Percentiles rank a stretch among this genome's conserved stretches.
Conservation (phyloP, 2,329 filamentous ascomycete genomes). For the Paecilomyces sp. region DNA sequence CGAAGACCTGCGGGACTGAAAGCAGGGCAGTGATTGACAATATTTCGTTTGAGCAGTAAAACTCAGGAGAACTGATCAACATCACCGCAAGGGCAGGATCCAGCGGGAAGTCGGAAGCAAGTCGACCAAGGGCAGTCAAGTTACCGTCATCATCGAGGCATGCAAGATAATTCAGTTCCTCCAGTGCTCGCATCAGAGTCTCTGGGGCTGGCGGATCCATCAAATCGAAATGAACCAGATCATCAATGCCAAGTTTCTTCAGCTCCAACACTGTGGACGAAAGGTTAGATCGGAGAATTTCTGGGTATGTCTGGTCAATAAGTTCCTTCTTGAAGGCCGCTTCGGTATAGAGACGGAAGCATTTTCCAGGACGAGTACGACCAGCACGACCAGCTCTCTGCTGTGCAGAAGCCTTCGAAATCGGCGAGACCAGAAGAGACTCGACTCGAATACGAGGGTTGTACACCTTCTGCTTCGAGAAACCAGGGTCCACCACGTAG, state of each 20-base stretch:
- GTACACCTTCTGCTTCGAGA: conserved; percentile 99
- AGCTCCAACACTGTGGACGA: conserved; percentile 91
- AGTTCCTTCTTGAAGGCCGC: conserved; percentile 94
- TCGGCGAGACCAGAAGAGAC: conserved; percentile 92
- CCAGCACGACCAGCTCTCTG: conserved; percentile 98
- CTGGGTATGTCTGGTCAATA: conserved; percentile 93
- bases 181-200: conserved; percentile 94
- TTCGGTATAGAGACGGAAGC: conserved; percentile 95
- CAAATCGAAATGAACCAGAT: conserved; percentile 95
- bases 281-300: conserved; percentile 90
- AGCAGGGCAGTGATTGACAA: conserved; percentile 89
- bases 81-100: conserved; percentile 94
- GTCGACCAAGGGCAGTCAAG: conserved; percentile 72
- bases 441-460: conserved; percentile 95
- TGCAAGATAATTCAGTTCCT: conserved; percentile 95
- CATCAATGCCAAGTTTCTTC: conserved; percentile 93
- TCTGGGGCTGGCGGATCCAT: conserved; percentile 98
- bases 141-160: conserved; percentile 96
- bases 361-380: conserved; percentile 96
- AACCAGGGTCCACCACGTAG: conserved; percentile 97
- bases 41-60: conserved; percentile 98
- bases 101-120: conserved; percentile 91
- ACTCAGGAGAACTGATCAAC: conserved; percentile 95
- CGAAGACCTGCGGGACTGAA: conserved; percentile 89
- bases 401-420: conserved; percentile 94